These are phyloP conservation scores for Septoria petroselini DNA, from an alignment of 2,329 filamentous ascomycete genomes.

Conservation along the genomic window DNA sequence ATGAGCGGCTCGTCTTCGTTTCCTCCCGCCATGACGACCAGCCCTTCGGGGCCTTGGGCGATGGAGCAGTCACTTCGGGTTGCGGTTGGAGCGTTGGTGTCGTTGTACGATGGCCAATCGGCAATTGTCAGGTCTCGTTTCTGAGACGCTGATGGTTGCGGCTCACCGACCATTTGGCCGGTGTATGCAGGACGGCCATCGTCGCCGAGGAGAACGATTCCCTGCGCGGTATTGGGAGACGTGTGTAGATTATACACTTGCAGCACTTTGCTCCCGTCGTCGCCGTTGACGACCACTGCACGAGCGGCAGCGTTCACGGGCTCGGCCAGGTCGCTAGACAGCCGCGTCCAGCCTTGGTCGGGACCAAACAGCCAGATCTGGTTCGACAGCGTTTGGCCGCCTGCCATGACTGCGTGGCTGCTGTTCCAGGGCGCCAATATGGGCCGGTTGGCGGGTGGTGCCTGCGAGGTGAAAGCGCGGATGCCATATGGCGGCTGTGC, in stretches of 20 bases:
- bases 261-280: constrained; percentile 74
- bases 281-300: constrained; percentile 64
- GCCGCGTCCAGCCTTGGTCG: constrained; percentile 62
- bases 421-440: constrained; percentile 72
- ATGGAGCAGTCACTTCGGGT: constrained; percentile 68
- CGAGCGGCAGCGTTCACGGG: constrained; percentile 33
- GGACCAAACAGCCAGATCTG: constrained; percentile 70
- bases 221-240: constrained; percentile 71
- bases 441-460: constrained; percentile 64
- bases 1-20: constrained; percentile 63
- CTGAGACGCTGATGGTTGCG: constrained; percentile 32
- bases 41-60: constrained; percentile 62
- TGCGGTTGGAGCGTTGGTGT: constrained; percentile 63
- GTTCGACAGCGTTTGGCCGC: constrained; percentile 64
- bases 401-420: constrained; percentile 68
- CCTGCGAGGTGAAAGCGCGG: constrained; percentile 55
- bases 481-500: constrained; percentile 64
- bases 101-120: constrained; percentile 77
- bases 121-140: constrained; percentile 57
- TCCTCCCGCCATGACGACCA: constrained; percentile 77
- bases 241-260: constrained; percentile 72
- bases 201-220: constrained; percentile 63
- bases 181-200: constrained; percentile 52
- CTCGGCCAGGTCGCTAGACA: constrained; percentile 61
- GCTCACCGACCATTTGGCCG: constrained; percentile 47